These are phyloP conservation scores for Lanmaoa pseudosensibilis DNA, from an alignment of 768 basidiomycete species.

Conservation along the genomic window DNA sequence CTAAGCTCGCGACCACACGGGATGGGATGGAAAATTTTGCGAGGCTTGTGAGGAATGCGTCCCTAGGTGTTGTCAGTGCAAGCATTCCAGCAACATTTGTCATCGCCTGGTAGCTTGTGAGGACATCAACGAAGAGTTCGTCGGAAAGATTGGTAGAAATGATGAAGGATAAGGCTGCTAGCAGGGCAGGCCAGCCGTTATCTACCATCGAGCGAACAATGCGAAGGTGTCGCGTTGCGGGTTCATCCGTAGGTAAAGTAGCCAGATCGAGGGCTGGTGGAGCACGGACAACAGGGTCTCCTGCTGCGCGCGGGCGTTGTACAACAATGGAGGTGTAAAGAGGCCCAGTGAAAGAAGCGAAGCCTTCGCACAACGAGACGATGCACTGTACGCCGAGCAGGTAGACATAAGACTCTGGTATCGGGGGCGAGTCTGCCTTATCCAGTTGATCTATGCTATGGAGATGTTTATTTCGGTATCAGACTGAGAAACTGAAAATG, in stretches of 20 bases:
- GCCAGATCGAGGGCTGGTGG: conserved; percentile 71
- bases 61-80: conserved; percentile 81
- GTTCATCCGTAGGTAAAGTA: conserved; percentile 52
- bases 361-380: conserved; percentile 82
- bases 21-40: conserved; percentile 91
- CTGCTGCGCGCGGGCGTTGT: conserved; percentile 60
- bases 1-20: conserved; percentile 81
- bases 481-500: background rate
- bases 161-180: conserved; percentile 87
- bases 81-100: conserved; percentile 89
- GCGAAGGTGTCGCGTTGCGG: conserved; percentile 54
- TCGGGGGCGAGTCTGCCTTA: conserved; percentile 91
- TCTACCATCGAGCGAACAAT: conserved; percentile 79
- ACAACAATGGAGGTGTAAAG: conserved; percentile 73
- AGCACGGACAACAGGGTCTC: conserved; percentile 65
- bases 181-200: conserved; percentile 87
- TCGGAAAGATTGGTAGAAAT: conserved; percentile 91
- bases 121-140: conserved; percentile 84
- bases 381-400: conserved; percentile 89
- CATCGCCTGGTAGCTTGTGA: conserved; percentile 79
- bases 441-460: conserved; percentile 94
- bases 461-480: background rate
- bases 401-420: conserved; percentile 93
- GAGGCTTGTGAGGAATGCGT: conserved; percentile 88
- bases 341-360: conserved; percentile 70